Evolutionary conservation across 2,329 filamentous ascomycete genomes (phyloP).

Genomic region (Epichloe gansuensis): DNA sequence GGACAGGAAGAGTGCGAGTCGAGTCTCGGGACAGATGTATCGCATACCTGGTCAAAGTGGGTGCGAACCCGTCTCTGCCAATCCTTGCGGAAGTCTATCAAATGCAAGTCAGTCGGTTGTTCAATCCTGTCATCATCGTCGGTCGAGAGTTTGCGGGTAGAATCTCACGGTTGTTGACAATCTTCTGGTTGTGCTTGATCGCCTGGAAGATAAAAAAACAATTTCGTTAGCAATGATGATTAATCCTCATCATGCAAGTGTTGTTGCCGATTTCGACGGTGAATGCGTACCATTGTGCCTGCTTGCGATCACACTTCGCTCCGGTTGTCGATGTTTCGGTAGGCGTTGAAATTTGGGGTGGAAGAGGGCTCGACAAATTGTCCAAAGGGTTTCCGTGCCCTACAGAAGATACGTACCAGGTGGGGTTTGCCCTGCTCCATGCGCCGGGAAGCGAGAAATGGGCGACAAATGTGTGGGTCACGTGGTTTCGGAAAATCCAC

Average conservation of each 20-base stretch:
- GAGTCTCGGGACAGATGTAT: conserved; percentile 2
- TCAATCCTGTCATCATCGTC: conserved; percentile 17
- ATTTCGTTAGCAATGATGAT: conserved; percentile 20
- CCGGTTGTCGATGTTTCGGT: conserved; percentile 28
- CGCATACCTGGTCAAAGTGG: conserved; percentile 97
- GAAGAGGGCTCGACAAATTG: conserved; percentile 27
- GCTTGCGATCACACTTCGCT: conserved; percentile 39
- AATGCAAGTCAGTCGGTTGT: conserved; percentile 24
- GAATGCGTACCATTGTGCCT: conserved; percentile 39
- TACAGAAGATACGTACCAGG: conserved; percentile 23
- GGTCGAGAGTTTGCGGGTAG: conserved; percentile 7
- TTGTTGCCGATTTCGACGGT: conserved; percentile 12
- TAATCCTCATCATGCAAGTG: conserved; percentile 9
- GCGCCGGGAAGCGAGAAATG: conserved; percentile 7
- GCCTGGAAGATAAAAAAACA: conserved; percentile 40
- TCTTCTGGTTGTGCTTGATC: conserved; percentile 99
- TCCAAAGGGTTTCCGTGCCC: conserved; percentile 31
- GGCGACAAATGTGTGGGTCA: conserved; percentile 10
- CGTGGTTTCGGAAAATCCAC: conserved; percentile 14
- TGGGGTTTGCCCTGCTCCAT: conserved; percentile 16
- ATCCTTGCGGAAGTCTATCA: conserved; percentile 94
- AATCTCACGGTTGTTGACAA: conserved; percentile 81
- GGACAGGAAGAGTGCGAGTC: neutral
- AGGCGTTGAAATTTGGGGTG: conserved; percentile 27
- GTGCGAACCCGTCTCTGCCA: conserved; percentile 98